These are phyloP conservation scores for Agastache rugosa DNA, from an alignment of 257 asterid species.

Conservation along the genomic window DNA sequence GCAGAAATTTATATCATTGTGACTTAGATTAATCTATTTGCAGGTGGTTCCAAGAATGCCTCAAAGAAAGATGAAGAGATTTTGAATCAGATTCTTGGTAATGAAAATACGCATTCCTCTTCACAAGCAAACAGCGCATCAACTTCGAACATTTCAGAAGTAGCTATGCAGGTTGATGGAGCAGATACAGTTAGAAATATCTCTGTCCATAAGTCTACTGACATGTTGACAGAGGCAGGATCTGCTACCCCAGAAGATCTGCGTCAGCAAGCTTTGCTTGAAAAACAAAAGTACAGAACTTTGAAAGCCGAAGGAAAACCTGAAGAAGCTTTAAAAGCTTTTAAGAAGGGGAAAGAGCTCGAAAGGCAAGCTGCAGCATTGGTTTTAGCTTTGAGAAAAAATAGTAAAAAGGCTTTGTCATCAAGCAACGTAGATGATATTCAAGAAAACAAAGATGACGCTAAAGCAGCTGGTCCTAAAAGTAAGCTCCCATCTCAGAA, in stretches of 20 bases:
- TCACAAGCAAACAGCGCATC: constrained; percentile 52
- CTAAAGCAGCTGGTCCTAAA: constrained; percentile 43
- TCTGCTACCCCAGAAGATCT: constrained; percentile 78
- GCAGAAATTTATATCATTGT: constrained; percentile 19
- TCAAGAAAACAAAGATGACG: constrained; percentile 50
- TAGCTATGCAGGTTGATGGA: constrained; percentile 44
- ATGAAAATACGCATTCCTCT: constrained; percentile 45
- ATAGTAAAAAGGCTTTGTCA: constrained; percentile 68
- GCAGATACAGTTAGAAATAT: constrained; percentile 42
- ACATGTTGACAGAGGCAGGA: constrained; percentile 45
- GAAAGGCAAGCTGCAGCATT: constrained; percentile 92
- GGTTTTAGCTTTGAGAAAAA: constrained; percentile 77
- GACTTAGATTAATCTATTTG: constrained; percentile 24
- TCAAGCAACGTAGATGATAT: constrained; percentile 49
- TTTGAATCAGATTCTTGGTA: constrained; percentile 56
- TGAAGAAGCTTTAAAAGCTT: constrained; percentile 88
- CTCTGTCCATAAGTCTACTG: constrained; percentile 47
- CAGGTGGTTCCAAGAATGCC: constrained; percentile 72
- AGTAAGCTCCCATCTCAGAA: constrained; percentile 46
- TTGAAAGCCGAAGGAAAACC: constrained; percentile 89
- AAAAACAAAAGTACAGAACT: constrained; percentile 74
- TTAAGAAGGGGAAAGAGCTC: constrained; percentile 91
- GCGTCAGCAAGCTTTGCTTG: constrained; percentile 82
- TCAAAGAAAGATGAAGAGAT: constrained; percentile 68
- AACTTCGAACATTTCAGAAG: constrained; percentile 52